phyloP scores from a whole-genome alignment of 2,329 filamentous ascomycete genomes.

The Corynespora cassiicola region DNA sequence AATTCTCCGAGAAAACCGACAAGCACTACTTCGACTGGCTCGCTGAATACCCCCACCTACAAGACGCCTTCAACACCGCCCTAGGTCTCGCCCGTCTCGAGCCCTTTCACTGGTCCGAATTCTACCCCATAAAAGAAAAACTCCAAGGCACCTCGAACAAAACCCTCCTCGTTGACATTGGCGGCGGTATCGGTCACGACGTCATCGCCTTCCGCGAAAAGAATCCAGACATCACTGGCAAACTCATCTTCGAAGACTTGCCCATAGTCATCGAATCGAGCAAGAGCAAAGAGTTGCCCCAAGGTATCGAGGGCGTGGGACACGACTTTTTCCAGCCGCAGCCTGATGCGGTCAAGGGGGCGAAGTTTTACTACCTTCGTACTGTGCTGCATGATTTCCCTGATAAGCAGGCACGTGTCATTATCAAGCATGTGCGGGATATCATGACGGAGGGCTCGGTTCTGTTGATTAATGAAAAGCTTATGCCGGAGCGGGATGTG shows the following conservation, averaged over 20 bases:
- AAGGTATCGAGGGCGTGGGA: constrained; percentile 6
- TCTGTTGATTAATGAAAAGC: constrained; percentile 52
- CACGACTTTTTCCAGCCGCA: constrained; percentile 27
- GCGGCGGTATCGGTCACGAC: constrained; percentile 21
- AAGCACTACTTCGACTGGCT: constrained; percentile 37
- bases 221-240: constrained; percentile 14
- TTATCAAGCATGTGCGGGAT: constrained; percentile 38
- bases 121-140: constrained; percentile 21
- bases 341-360: constrained; percentile 17
- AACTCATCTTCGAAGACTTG: constrained; percentile 24
- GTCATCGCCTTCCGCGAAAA: constrained; percentile 13
- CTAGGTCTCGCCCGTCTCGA: constrained; percentile 25
- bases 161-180: constrained; percentile 25
- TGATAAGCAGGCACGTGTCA: constrained; percentile 36
- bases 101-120: constrained; percentile 13
- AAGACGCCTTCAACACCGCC: constrained; percentile 32
- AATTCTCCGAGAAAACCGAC: constrained; percentile 27
- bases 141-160: constrained; percentile 4
- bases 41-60: constrained; percentile 15
- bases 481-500: constrained; percentile 46
- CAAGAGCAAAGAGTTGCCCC: constrained; percentile 4
- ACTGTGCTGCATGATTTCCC: constrained; percentile 51
- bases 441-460: constrained; percentile 47
- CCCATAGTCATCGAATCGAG: constrained; percentile 14
- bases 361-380: constrained; percentile 37